Conservation (phyloP, 73 alveolate genomes). For the Breviolum minutum region DNA sequence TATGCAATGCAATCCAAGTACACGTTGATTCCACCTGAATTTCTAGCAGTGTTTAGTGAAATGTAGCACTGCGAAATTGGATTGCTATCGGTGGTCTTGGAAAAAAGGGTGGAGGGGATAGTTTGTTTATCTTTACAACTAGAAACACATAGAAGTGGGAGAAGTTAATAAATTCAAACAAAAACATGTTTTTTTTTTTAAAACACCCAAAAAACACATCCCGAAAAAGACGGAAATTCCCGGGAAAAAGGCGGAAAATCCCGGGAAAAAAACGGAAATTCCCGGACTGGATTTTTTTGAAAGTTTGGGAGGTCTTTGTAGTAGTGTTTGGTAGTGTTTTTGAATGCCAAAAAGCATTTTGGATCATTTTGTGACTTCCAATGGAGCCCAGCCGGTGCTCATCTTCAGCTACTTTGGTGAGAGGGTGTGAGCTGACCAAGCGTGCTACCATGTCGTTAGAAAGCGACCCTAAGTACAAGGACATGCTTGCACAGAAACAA, state of each 20-base stretch:
- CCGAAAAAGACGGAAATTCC: background rate
- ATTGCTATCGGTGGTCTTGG: background rate
- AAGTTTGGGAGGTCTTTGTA: too few relatives aligned
- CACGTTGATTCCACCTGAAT: background rate
- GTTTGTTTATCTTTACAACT: too few relatives aligned
- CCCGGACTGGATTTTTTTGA: background rate
- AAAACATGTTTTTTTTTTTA: too few relatives aligned
- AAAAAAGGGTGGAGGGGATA: too few relatives aligned
- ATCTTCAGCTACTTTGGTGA: background rate
- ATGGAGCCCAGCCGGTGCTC: background rate
- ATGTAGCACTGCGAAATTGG: background rate
- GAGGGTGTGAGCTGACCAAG: background rate
- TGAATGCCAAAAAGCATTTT: too few relatives aligned
- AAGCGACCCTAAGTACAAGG: background rate
- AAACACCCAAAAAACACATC: background rate
- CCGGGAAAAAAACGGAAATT: background rate
- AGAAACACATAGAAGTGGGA: too few relatives aligned
- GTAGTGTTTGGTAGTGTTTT: too few relatives aligned
- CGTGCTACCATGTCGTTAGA: background rate
- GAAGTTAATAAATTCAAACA: too few relatives aligned
- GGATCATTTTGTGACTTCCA: background rate
- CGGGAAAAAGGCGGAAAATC: background rate
- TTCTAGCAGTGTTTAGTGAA: background rate
- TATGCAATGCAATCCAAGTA: background rate
- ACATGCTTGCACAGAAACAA: background rate